Evolutionary conservation across 768 basidiomycete species (phyloP).

Genomic region (Candolleomyces eurysporus): DNA sequence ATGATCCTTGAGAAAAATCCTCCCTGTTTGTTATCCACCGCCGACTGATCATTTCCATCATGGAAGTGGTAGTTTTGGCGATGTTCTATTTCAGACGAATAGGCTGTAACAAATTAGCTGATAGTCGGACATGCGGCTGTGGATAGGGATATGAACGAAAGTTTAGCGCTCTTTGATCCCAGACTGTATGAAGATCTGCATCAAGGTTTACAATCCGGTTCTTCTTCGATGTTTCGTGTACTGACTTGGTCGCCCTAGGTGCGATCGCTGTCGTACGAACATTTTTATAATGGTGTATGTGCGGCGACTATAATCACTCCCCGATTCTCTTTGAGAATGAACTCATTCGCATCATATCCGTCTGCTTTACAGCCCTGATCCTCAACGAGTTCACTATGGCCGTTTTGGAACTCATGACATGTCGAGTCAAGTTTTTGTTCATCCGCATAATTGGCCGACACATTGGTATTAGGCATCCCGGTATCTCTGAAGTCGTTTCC

Average conservation of each 20-base stretch:
- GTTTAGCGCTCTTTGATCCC: constrained; percentile 91
- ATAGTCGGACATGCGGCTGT: constrained; percentile 96
- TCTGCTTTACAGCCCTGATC: constrained; percentile 94
- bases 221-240: background rate
- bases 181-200: constrained; percentile 95
- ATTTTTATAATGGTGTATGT: constrained; percentile 97
- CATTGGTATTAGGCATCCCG: constrained; percentile 61
- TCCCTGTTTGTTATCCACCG: constrained; percentile 99
- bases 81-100: constrained; percentile 96
- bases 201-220: constrained; percentile 62
- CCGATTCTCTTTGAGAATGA: constrained; percentile 95
- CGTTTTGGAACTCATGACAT: constrained; percentile 94
- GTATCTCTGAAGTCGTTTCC: constrained; percentile 82
- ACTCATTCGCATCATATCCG: constrained; percentile 96
- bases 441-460: background rate
- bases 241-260: constrained; percentile 50
- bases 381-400: constrained; percentile 99
- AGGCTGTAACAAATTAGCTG: constrained; percentile 96
- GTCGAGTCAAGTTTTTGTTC: constrained; percentile 44
- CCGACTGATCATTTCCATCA: constrained; percentile 94
- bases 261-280: constrained; percentile 95
- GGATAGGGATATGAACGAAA: constrained; percentile 94
- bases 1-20: constrained; percentile 94
- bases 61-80: constrained; percentile 94
- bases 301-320: constrained; percentile 94